A percentile compares a stretch with the other conserved stretches of the same genome.
Conservation (phyloP, 345 rosid genomes). For the Citrus glauca region DNA sequence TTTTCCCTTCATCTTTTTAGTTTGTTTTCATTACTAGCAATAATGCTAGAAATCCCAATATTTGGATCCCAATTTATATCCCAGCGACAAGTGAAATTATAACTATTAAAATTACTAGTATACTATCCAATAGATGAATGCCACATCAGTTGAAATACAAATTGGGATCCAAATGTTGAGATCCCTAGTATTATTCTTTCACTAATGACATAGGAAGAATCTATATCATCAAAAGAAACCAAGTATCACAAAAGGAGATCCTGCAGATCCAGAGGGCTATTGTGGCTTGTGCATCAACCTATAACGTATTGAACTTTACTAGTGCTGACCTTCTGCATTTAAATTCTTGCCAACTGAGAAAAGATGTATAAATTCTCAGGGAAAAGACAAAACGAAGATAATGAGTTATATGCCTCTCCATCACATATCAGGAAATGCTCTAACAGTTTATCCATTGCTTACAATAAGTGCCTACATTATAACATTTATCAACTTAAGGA, state of each 20-base stretch:
- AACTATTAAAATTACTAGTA: no score
- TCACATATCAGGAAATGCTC: neutral
- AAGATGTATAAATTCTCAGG: neutral
- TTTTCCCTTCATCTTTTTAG: neutral
- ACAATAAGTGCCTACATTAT: no score
- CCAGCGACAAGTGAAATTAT: no score
- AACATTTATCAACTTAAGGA: no score
- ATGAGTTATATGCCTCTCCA: neutral
- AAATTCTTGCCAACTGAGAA: neutral
- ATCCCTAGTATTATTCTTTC: no score
- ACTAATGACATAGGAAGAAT: constrained; percentile 6
- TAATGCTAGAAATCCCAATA: no score
- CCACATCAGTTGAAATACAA: no score
- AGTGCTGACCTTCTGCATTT: neutral
- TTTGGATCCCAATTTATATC: no score
- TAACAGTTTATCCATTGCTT: no score
- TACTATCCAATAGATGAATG: no score
- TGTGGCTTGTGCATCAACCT: neutral
- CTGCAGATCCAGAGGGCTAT: neutral
- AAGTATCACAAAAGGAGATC: neutral
- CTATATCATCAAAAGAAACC: constrained; percentile 8
- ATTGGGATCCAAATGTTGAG: no score
- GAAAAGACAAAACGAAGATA: neutral
- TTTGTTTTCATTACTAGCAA: constrained; percentile 13
- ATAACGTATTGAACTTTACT: neutral